Evolutionary conservation across 1,139 yeast species (phyloP), one percentile per base, ranked within the genome.

Genomic region (Pichia sp.): DNA sequence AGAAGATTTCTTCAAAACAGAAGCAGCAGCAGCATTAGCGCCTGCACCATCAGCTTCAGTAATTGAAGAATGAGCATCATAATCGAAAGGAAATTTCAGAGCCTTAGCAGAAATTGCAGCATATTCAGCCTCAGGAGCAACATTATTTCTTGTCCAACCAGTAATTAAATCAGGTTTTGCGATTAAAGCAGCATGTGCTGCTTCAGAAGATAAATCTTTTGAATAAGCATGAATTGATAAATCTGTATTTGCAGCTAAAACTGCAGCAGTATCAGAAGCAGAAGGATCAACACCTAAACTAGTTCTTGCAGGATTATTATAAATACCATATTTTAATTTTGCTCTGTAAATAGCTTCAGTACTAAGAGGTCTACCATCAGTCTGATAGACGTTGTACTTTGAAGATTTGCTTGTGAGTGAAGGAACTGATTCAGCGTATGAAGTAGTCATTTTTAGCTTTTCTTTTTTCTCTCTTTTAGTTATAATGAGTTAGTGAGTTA

Each of bases 341-440:
- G 87, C 89, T 52, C 79, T 81, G 64, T 85, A 86, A 42, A 80
- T 62, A 4, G 94, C 94, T 58, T 80, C 85, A 50, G 74, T 76
- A 33, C 86, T 78, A 47, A 82, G 68, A 14, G 86, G 87, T 54
- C 76, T 76, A 16, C 86, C 88, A 49, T 75, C 69, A 41, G 76
- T 68, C 61, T 80, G 86, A 59, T 82, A 82, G 37, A 75, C 78
- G 14, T 78, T 69, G 24, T 49, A 53, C 24, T 56, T 54, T 11
- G 59, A 53, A 27, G 52, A 45, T 33, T 50, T 55, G 20, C 52
- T 48, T 3, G 58, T 47, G 22, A 54, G 48, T 11, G 59, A 53
- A 23, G 57, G 54, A 11, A 53, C 43, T 14, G 51, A 39, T 35
- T 54, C 58, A 10, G 49, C 42, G 35, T 48, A 46, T 15, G 44